Conservation (phyloP, 2,329 filamentous ascomycete species). For the Ophiobolus disseminans region DNA sequence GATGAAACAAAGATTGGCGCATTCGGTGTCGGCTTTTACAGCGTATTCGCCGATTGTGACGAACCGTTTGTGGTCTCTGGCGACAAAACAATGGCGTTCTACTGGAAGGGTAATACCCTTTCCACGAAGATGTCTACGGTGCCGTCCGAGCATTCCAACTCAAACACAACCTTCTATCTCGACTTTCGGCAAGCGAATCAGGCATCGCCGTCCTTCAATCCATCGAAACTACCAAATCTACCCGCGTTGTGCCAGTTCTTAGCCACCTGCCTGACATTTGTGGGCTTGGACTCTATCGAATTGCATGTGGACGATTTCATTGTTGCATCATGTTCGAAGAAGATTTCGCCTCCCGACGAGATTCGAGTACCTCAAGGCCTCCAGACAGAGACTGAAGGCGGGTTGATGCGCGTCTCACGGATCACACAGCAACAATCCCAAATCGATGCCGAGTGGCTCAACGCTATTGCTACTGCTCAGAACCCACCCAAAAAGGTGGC, state of each 20-base stretch:
- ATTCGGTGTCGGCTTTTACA: constrained; percentile 98
- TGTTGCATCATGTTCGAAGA: constrained; percentile 80
- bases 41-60: constrained; percentile 97
- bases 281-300: constrained; percentile 85
- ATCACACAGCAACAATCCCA: constrained; percentile 88
- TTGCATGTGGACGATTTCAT: constrained; percentile 89
- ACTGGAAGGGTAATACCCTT: constrained; percentile 98
- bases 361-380: constrained; percentile 79
- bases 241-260: constrained; percentile 90
- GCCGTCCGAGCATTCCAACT: constrained; percentile 68
- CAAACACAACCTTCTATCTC: constrained; percentile 88
- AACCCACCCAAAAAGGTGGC: constrained; percentile 51
- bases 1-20: constrained; percentile 99
- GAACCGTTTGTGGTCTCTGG: constrained; percentile 97
- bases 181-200: constrained; percentile 85
- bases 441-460: constrained; percentile 90
- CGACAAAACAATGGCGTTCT: constrained; percentile 93
- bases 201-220: constrained; percentile 46
- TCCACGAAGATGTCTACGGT: constrained; percentile 88
- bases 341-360: constrained; percentile 76
- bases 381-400: constrained; percentile 82
- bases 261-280: constrained; percentile 94
- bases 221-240: constrained; percentile 82
- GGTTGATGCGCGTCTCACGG: constrained; percentile 83
- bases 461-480: constrained; percentile 82